Evolutionary conservation across 225 moss, liverwort and hornwort species (phyloP).

Genomic region (Pseudoscleropodium purum): DNA sequence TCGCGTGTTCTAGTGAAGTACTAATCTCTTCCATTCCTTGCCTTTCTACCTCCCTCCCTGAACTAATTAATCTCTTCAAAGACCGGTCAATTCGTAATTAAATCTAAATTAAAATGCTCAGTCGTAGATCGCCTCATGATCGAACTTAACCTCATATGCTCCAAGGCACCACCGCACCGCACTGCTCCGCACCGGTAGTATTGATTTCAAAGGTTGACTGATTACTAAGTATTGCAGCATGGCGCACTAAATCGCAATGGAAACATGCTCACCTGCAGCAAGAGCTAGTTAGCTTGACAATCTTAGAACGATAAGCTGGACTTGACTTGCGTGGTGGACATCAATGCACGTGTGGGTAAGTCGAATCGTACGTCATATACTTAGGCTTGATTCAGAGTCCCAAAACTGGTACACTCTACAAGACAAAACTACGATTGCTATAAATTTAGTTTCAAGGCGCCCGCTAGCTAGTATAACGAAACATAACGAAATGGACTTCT

Average conservation of each 20-base stretch:
- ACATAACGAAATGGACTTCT: not conserved
- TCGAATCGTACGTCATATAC: not conserved
- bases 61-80: too few relatives aligned
- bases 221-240: not conserved
- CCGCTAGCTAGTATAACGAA: not conserved
- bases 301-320: not conserved
- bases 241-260: not conserved
- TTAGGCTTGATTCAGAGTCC: not conserved
- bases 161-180: not conserved
- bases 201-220: not conserved
- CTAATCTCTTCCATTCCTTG: too few relatives aligned
- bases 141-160: not conserved
- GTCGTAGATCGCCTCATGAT: not conserved
- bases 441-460: not conserved
- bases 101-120: not conserved
- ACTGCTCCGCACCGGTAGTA: not conserved
- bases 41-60: too few relatives aligned
- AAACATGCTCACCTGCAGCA: not conserved
- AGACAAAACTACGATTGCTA: not conserved
- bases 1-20: not conserved
- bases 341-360: not conserved
- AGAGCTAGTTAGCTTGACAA: not conserved
- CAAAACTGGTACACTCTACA: not conserved
- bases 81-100: too few relatives aligned
- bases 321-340: not conserved